Base-by-base conservation (phyloP, 306 rosid species). In the Cucumis sativus region DNA sequence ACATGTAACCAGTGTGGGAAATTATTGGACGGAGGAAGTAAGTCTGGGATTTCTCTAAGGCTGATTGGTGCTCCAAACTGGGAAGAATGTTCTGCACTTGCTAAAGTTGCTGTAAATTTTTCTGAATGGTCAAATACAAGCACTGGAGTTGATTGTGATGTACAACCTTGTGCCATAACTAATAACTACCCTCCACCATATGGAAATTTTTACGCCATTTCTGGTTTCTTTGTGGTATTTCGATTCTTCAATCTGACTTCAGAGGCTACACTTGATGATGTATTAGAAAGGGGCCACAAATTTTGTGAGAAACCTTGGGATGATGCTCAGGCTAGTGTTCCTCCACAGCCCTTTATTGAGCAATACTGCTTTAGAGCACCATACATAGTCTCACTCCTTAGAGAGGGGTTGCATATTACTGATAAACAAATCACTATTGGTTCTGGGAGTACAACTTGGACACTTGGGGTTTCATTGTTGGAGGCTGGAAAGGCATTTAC, bases 341-440 rank as follows among this genome's bases (percentile, higher is more conserved):
- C 85, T 56, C 97, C 97, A 14, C 98, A 95, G 80, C 97, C 98
- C 70, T 95, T 88, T 82, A 92, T 95, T 71, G 98, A 95, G 86
- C 98, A 92, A 80, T 95, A 95, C 79, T 95, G 98, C 88, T 95
- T 95, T 80, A 90, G 98, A 82, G 97, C 98, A 35, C 97, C 97
- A 10, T 95, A 95, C 80, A 77, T 90, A 79, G 88, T 88, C 56
- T 92, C 88, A 21, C 87, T 95, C 63, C 86, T 95, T 70, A 90
- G 97, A 84, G 90, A 90, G 78, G 97, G 98, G 77, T 88, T 95
- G 90, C 97, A 88, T 83, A 92, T 95, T 79, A 83, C 80, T 25
- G 97, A 92, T 83, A 67, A 81, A 64, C 91, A 92, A 71, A 77
- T 95, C 78, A 77, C 79, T 76, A 91, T 95, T 82, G 98, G 97